Conservation (phyloP, 2,329 filamentous ascomycete genomes). For the Cercospora sesami region DNA sequence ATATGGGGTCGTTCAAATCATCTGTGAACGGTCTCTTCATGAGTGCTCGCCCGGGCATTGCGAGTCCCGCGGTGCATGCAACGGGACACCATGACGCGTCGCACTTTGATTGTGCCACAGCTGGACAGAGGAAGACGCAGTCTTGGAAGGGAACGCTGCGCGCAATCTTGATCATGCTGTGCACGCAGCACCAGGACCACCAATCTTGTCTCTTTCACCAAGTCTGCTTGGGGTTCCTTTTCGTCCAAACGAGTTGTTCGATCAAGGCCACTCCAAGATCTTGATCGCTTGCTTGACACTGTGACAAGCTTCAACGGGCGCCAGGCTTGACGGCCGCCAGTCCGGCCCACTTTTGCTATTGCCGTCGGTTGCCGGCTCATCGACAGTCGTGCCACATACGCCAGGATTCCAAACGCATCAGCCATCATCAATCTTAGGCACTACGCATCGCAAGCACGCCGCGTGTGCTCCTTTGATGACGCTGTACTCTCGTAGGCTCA, state of each 20-base stretch:
- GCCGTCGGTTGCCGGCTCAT: slow-evolving; percentile 2
- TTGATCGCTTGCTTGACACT: not conserved
- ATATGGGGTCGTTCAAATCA: not conserved
- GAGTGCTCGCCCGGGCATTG: not conserved
- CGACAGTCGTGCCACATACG: not conserved
- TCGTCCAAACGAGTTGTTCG: not conserved
- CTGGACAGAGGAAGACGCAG: not conserved
- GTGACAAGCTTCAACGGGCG: not conserved
- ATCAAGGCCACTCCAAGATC: slow-evolving; percentile 2
- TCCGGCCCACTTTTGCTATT: not conserved
- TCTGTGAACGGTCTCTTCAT: not conserved
- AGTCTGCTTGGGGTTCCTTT: not conserved
- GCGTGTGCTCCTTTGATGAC: not conserved
- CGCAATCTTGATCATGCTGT: not conserved
- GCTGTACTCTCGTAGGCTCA: not conserved
- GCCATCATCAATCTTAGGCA: not conserved
- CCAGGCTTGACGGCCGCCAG: not conserved
- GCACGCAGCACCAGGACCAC: not conserved
- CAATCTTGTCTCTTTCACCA: not conserved
- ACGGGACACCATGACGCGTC: not conserved
- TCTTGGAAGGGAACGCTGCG: not conserved
- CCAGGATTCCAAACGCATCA: not conserved
- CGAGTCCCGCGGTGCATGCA: not conserved
- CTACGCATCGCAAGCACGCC: not conserved
- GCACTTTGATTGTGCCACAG: not conserved